phyloP scores from a whole-genome alignment of 768 basidiomycete species.

The Boletus tomentosulus region DNA sequence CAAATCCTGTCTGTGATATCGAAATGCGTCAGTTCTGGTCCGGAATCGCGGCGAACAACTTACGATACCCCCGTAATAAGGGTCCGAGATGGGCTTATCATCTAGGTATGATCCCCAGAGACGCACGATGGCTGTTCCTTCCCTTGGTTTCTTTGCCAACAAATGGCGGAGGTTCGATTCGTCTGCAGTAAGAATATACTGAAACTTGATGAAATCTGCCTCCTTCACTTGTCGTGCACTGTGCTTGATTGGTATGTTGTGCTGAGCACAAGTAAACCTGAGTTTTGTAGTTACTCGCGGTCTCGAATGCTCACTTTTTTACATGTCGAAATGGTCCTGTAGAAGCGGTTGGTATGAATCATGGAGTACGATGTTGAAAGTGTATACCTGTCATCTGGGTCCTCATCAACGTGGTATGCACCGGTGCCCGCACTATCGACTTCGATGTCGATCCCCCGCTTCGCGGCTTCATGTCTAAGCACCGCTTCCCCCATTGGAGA shows the following conservation, averaged over 20 bases:
- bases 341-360: neutral
- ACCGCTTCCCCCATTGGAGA: constrained; percentile 94
- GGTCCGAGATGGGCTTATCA: constrained; percentile 70
- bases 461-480: constrained; percentile 59
- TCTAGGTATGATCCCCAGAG: constrained; percentile 83
- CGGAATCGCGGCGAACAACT: constrained; percentile 18
- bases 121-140: constrained; percentile 58
- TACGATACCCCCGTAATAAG: constrained; percentile 75
- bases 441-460: constrained; percentile 59
- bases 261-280: constrained; percentile 38
- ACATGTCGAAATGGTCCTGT: constrained; percentile 68
- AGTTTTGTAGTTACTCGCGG: neutral
- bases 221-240: constrained; percentile 56
- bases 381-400: constrained; percentile 74
- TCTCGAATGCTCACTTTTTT: constrained; percentile 46
- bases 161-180: constrained; percentile 67
- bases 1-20: no score
- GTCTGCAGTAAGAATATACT: constrained; percentile 86
- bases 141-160: constrained; percentile 45
- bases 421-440: constrained; percentile 87
- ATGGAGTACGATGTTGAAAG: neutral
- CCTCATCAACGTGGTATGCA: constrained; percentile 78
- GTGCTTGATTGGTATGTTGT: constrained; percentile 67
- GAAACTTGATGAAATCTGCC: constrained; percentile 73
- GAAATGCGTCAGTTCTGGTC: constrained; percentile 3